Base-by-base conservation (phyloP, 768 basidiomycete genomes). In the Psilocybe azurescens region DNA sequence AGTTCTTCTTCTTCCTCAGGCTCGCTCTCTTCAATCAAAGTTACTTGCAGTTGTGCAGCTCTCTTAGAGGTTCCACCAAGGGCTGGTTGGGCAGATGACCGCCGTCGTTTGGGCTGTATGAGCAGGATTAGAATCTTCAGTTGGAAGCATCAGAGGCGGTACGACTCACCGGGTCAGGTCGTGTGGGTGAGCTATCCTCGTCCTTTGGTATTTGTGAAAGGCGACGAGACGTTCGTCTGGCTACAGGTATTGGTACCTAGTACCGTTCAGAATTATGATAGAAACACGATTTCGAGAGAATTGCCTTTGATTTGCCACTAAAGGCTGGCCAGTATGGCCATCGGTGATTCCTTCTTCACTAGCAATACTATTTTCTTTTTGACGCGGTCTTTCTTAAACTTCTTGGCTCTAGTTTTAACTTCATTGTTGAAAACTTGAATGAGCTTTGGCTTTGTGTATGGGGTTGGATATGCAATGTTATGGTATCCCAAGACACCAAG, bases 301-400 rank as follows among this genome's bases (percentile, higher is more conserved):
- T 53, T 56, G 86, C 88, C 78, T 82, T 83, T 52, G 72, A 69
- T 49, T 77, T 80, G 11, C 41, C 41, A 67, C 74, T 61, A 94
- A 73, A 38, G 83, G 88, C 71, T 82, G 74, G n/a, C 93, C 93
- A 6, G 93, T 94, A n/a, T 87, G 64, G 20, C 93, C 93, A 72
- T 95, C 91, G 41, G 79, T 86, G 56, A 95, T 94, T 4, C 93
- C 93, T 59, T 92, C 88, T 62, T 91, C 90, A 68, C 91, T 94
- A 5, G 94, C 87, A 54, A 82, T 73, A 65, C 90, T 93, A 55
- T 86, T 88, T 72, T 86, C 84, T 64, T 81, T 77, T 86, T 86
- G 41, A 88, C 60, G 50, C 86, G 80, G 64, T 93, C 88, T 61
- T 81, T 87, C 73, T 83, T 87, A 59, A 90, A 76, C 65, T 85